Base-by-base conservation (phyloP, 257 asterid species). In the Verbascum thapsus region DNA sequence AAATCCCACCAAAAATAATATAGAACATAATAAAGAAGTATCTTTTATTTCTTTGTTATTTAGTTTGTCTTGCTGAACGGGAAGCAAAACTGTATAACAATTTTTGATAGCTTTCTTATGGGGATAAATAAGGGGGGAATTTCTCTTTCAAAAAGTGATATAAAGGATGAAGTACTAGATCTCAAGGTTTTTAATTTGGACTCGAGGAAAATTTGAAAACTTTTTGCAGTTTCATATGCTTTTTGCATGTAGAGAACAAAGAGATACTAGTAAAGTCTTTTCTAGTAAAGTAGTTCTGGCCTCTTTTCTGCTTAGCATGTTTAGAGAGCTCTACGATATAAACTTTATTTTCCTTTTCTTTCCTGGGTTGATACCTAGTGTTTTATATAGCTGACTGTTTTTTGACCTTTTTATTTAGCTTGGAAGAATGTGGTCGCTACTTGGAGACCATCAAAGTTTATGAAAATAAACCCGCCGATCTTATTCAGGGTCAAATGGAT, bases 351-450 rank as follows among this genome's bases (percentile, higher is more conserved):
- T 68, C 7, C 53, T 53, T 53, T 34, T 8, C n/a, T 20, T 35
- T 64, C n/a, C 43, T 50, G 55, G 57, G 16, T 19, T 49, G 58
- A 47, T 62, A 1, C 57, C 41, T n/a, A 7, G 35, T 26, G 13
- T 51, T 10, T 60, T 42, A 4, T 37, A 44, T 56, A 45, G 43
- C 66, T 65, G 10, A 63, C 61, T 72, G 39, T 26, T 65, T 63
- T 9, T 59, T 58, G 5, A 1, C 35, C 39, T 50, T 58, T 55
- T 63, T 20, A 23, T 59, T 67, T 72, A 92, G 99, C 82, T 78
- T 90, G 85, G 99, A 94, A 77, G 97, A 94, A 80, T 94, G 99
- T 57, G 99, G 90, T 42, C 91, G 99, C 43, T 94, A 94, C 80
- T 67, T 90, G 85, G 99, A 94, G 80, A 94, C 99, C 7, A 77